phyloP scores from a whole-genome alignment of 306 rosid genomes.

The Vigna reflexopilosa region DNA sequence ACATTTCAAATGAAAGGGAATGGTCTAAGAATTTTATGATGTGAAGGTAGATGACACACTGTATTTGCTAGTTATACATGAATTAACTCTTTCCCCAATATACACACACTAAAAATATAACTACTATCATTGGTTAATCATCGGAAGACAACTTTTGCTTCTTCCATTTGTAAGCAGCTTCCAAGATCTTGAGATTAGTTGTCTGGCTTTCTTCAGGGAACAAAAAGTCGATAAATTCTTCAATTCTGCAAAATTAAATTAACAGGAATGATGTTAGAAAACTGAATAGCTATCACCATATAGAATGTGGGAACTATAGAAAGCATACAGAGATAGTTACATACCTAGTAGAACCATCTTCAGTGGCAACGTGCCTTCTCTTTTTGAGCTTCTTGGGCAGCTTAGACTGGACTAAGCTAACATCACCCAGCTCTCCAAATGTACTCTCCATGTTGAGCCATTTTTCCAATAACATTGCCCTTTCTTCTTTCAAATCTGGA shows the following conservation, averaged over 20 bases:
- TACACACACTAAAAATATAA: conserved; percentile 13
- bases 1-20: no score
- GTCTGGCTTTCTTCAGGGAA: conserved; percentile 92
- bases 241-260: conserved; percentile 65
- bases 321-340: conserved; percentile 39
- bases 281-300: neutral
- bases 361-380: conserved; percentile 71
- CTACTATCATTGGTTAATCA: conserved; percentile 42
- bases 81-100: conserved; percentile 25
- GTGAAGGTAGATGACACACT: no score
- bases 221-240: conserved; percentile 79
- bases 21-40: no score
- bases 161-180: conserved; percentile 98
- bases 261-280: conserved; percentile 34
- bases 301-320: neutral
- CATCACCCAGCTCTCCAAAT: conserved; percentile 82
- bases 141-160: conserved; percentile 72
- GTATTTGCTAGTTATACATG: neutral
- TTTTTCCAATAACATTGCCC: conserved; percentile 91
- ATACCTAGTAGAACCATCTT: conserved; percentile 90
- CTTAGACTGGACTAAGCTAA: conserved; percentile 78
- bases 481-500: conserved; percentile 91
- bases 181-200: conserved; percentile 86
- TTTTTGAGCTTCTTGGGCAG: conserved; percentile 93
- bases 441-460: conserved; percentile 85